Evolutionary conservation across 2,329 filamentous ascomycete genomes (phyloP).

Genomic region (Juglanconis sp.): DNA sequence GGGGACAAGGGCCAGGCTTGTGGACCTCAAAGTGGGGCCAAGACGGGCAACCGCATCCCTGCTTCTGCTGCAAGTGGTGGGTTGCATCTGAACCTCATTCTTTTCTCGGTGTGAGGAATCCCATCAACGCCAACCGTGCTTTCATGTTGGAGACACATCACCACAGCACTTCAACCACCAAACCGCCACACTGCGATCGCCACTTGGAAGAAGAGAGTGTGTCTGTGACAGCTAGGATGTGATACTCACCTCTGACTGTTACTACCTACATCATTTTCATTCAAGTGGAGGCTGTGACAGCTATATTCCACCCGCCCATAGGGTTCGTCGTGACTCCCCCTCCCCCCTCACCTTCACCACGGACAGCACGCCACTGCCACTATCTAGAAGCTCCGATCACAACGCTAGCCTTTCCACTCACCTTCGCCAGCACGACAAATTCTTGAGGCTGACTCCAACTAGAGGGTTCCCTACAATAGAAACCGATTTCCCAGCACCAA

Average conservation of each 20-base stretch:
- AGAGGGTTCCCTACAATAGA: conserved; percentile 5
- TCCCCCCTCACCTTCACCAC: background rate
- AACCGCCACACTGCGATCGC: background rate
- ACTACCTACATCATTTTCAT: conserved; percentile 7
- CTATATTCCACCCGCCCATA: background rate
- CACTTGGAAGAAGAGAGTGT: background rate
- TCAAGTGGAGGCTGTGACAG: conserved; percentile 8
- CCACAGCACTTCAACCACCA: background rate
- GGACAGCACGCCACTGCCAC: conserved; percentile 13
- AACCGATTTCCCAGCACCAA: conserved; percentile 20
- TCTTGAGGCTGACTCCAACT: background rate
- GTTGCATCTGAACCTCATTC: conserved; percentile 8
- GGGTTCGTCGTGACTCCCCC: conserved; percentile 4
- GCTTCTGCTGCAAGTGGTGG: background rate
- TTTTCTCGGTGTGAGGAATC: background rate
- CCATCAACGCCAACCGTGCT: background rate
- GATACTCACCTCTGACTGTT: conserved; percentile 6
- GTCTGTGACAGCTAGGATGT: conserved; percentile 16
- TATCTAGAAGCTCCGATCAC: background rate
- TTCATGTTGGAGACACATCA: background rate
- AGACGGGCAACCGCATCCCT: background rate
- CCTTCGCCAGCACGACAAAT: background rate
- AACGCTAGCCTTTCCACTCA: background rate
- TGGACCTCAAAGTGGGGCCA: background rate
- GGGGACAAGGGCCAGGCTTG: background rate